Evolutionary conservation across 2,329 filamentous ascomycete genomes (phyloP).

Genomic region (Claviceps spartinae): DNA sequence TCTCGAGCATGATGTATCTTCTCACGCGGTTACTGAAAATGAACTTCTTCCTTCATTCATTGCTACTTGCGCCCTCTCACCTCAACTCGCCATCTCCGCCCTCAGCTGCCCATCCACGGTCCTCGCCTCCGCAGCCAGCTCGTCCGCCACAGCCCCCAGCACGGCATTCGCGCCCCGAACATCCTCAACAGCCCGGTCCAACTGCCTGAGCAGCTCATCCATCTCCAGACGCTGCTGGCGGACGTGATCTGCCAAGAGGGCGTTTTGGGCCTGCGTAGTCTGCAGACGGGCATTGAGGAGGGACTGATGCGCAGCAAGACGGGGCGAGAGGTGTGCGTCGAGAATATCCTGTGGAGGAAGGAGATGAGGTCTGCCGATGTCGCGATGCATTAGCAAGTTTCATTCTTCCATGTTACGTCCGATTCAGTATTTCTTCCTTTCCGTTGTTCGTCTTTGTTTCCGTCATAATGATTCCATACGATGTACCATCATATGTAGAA

Average conservation of each 20-base stretch:
- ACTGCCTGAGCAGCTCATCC: slow-evolving; percentile 30
- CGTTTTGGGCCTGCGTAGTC: slow-evolving; percentile 43
- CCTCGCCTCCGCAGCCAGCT: slow-evolving; percentile 37
- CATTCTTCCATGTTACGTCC: not conserved
- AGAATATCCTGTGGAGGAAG: slow-evolving; percentile 39
- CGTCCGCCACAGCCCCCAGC: slow-evolving; percentile 31
- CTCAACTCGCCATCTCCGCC: slow-evolving; percentile 9
- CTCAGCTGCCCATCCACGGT: slow-evolving; percentile 9
- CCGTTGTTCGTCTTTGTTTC: too few relatives aligned
- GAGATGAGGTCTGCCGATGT: slow-evolving; percentile 34
- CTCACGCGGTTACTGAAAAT: too few relatives aligned
- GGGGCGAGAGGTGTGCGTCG: slow-evolving; percentile 39
- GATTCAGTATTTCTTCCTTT: too few relatives aligned
- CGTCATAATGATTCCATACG: too few relatives aligned
- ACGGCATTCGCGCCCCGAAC: slow-evolving; percentile 38
- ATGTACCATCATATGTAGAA: too few relatives aligned
- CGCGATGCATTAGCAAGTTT: too few relatives aligned
- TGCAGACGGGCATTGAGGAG: slow-evolving; percentile 44
- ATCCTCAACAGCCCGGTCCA: slow-evolving; percentile 41
- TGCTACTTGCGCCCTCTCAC: not conserved
- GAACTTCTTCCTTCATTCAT: too few relatives aligned
- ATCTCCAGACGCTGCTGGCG: slow-evolving; percentile 41
- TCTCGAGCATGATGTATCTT: too few relatives aligned
- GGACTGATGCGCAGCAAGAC: slow-evolving; percentile 37
- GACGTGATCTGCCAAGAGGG: slow-evolving; percentile 36